Conservation (phyloP, 371 early-diverging fungal genomes). For the Mycotypha africana region DNA sequence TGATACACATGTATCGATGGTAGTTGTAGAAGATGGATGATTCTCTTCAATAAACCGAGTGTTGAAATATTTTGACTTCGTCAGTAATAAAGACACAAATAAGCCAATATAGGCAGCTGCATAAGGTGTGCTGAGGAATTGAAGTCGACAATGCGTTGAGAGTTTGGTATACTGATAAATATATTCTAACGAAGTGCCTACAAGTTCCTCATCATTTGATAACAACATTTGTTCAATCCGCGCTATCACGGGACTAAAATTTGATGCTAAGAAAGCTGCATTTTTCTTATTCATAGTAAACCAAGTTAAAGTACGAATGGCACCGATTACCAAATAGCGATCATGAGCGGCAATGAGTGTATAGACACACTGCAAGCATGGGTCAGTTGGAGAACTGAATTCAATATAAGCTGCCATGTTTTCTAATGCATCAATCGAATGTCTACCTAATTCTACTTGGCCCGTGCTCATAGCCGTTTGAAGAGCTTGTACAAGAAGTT, state of each 20-base stretch:
- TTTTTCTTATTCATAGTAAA: constrained; percentile 32
- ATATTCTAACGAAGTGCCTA: constrained; percentile 63
- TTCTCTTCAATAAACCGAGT: constrained; percentile 21
- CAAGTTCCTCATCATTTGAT: constrained; percentile 66
- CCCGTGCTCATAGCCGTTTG: constrained; percentile 49
- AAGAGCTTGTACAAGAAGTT: constrained; percentile 47
- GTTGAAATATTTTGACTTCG: constrained; percentile 32
- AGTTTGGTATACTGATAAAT: constrained; percentile 63
- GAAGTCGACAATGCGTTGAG: constrained; percentile 36
- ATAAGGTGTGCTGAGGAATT: constrained; percentile 30
- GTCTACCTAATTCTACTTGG: constrained; percentile 49
- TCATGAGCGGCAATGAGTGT: constrained; percentile 50
- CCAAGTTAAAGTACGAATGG: constrained; percentile 55
- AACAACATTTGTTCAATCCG: constrained; percentile 46
- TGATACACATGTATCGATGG: neutral
- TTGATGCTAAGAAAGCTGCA: neutral
- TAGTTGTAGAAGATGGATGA: constrained; percentile 3
- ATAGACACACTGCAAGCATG: constrained; percentile 30
- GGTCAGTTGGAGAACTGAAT: constrained; percentile 27
- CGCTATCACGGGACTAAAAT: constrained; percentile 12
- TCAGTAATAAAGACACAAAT: constrained; percentile 41
- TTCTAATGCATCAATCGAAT: constrained; percentile 68
- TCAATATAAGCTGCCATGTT: constrained; percentile 49
- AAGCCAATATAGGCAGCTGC: constrained; percentile 44
- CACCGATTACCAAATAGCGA: constrained; percentile 55